phyloP scores from a whole-genome alignment of 1,284 basidiomycete genomes.

The Cryptococcus sp. region DNA sequence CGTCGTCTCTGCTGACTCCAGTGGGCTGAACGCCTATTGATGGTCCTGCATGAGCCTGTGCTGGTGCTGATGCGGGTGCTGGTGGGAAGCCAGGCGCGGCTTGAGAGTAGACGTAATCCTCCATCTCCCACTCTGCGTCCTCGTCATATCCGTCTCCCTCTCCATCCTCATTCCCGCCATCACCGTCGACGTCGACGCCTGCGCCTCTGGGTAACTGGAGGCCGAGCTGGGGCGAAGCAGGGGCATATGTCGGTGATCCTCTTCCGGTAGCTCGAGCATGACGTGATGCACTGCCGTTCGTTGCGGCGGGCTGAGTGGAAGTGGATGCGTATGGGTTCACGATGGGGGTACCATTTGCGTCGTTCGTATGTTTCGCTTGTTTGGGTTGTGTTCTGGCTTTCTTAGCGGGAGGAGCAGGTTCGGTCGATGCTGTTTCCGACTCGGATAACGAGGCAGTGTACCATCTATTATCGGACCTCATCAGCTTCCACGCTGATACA shows the following conservation, averaged over 20 bases:
- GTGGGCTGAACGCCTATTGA: slow-evolving; percentile 17
- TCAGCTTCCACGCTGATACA: too few relatives aligned
- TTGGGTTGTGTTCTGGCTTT: neutral
- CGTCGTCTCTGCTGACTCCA: slow-evolving; percentile 28
- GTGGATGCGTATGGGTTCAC: slow-evolving; percentile 7
- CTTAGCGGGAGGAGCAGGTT: too few relatives aligned
- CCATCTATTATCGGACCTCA: slow-evolving; percentile 17
- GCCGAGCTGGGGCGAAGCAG: slow-evolving; percentile 16
- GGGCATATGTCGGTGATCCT: slow-evolving; percentile 25
- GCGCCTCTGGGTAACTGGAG: slow-evolving; percentile 1
- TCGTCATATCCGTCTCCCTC: slow-evolving; percentile 18
- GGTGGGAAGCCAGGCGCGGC: neutral
- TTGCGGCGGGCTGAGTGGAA: neutral
- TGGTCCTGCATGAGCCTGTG: slow-evolving; percentile 5
- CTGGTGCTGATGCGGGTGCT: neutral
- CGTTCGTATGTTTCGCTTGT: neutral
- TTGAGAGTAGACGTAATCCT: slow-evolving; percentile 13
- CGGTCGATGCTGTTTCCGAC: neutral
- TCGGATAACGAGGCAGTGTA: slow-evolving; percentile 19
- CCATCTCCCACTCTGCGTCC: slow-evolving; percentile 27
- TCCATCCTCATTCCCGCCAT: slow-evolving; percentile 23
- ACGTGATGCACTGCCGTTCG: neutral
- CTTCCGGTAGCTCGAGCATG: neutral
- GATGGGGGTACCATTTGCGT: neutral
- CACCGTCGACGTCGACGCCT: slow-evolving; percentile 15